Percentiles rank a stretch among this genome's conserved stretches.
These are phyloP conservation scores for Dichomitus squalens DNA, from an alignment of 1,284 basidiomycete species.

Conservation along the genomic window DNA sequence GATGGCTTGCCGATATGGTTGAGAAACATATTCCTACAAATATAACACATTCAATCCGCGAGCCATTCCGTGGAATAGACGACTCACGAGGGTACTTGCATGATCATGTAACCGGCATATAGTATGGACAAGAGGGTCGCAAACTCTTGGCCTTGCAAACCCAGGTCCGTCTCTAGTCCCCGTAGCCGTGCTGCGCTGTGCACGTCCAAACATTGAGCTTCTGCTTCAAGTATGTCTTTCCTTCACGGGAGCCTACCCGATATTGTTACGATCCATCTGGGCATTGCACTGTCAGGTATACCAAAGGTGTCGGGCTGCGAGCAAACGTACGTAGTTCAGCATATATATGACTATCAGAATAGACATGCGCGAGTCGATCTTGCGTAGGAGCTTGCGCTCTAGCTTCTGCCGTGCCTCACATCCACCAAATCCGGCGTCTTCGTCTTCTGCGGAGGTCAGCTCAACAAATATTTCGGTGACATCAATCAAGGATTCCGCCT, in stretches of 20 bases:
- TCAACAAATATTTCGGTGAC: constrained; percentile 6
- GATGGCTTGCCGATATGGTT: constrained; percentile 75
- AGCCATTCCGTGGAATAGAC: neutral
- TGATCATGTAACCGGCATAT: constrained; percentile 80
- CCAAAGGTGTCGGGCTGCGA: neutral
- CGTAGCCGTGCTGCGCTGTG: constrained; percentile 67
- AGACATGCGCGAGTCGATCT: constrained; percentile 65
- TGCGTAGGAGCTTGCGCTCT: constrained; percentile 57
- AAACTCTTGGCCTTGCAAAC: constrained; percentile 68
- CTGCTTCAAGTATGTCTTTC: no score
- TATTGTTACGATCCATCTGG: constrained; percentile 72
- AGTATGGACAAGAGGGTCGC: constrained; percentile 73
- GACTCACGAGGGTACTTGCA: constrained; percentile 79
- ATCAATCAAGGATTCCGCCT: no score
- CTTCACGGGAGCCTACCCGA: constrained; percentile 50
- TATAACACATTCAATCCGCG: neutral
- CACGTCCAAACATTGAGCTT: no score
- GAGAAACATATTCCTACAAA: constrained; percentile 67
- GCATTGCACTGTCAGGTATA: no score
- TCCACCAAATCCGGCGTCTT: constrained; percentile 44
- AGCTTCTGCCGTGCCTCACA: constrained; percentile 42
- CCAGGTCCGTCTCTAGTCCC: constrained; percentile 71
- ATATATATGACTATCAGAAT: constrained; percentile 72
- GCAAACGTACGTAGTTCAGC: constrained; percentile 56
- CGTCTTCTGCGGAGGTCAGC: constrained; percentile 12